Base-by-base conservation (phyloP, 805 yeast genomes). In the Zygosaccharomyces gambellarensis region DNA sequence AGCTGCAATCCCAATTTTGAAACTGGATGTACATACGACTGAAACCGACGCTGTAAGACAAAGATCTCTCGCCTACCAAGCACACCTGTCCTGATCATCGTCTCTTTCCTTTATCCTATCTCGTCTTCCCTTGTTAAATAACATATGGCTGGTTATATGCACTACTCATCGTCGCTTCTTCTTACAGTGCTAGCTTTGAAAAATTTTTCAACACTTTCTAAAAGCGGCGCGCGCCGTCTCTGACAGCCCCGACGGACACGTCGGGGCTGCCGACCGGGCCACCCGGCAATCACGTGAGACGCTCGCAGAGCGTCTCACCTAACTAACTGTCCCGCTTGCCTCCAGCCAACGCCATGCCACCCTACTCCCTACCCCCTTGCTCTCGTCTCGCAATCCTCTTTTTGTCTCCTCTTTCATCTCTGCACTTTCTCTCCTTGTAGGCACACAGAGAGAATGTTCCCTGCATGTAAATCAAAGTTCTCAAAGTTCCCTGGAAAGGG, bases 1-100 rank as follows among this genome's bases (percentile, higher is more conserved):
- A 56, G 39, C 23, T 52, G 53, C 14, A 38, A 40, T 9, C 55
- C 56, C 43, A 56, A 36, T 32, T 49, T 54, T n/a, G 60, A 43
- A 10, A 56, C 54, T 1, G 60, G 60, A 32, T 54, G 57, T n/a
- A 54, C 50, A 40, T 38, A 47, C 21, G 45, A 22, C 14, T 42
- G 45, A 22, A 42, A 34, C 12, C 36, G 32, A 25, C 45, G 36
- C 19, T 34, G 38, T 34, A 34, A 4, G 14, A 34, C 38, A 17
- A 21, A 34, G 5, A 34, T 34, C 19, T 34, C 38, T 9, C 10
- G 19, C 12, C 38, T 34, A 9, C 22, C 38, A 34, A 34, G 38
- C 38, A 34, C n/a, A 9, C 11, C 28, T 25, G 28, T 9, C 19
- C 19, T 34, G 14, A 34, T 14, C 38, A 34, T 34, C 17, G 17